Conservation (phyloP, 352 stramenopile species). For the Thalassiosira livingstoniorum region DNA sequence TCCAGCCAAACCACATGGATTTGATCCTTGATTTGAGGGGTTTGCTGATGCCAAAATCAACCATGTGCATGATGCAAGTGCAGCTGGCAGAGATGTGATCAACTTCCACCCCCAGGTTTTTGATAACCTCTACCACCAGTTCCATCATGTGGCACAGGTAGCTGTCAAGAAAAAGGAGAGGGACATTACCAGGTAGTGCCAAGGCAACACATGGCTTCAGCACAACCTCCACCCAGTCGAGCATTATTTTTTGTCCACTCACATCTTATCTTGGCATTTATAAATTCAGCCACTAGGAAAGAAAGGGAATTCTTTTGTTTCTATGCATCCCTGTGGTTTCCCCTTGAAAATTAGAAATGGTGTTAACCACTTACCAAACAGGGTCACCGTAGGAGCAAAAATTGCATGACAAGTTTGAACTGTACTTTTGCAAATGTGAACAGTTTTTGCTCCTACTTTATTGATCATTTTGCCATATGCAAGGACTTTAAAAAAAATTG, state of each 20-base stretch:
- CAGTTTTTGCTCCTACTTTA: not conserved
- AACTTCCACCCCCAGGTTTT: too few species aligned
- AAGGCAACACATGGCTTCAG: not conserved
- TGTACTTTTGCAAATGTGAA: not conserved
- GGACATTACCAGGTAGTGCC: not conserved
- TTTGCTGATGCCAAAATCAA: not conserved
- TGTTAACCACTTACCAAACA: not conserved
- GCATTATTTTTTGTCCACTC: slow-evolving; percentile 12
- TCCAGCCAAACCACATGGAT: not conserved
- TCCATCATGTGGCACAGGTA: slow-evolving; percentile 5
- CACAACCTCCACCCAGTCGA: slow-evolving; percentile 8
- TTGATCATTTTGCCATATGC: not conserved
- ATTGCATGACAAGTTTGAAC: not conserved
- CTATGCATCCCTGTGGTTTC: not conserved
- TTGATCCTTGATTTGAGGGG: not conserved
- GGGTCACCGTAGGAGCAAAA: not conserved
- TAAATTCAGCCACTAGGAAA: not conserved
- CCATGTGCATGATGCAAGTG: not conserved
- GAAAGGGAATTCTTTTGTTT: not conserved
- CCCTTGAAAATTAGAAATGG: slow-evolving; percentile 14
- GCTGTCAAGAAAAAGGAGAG: not conserved
- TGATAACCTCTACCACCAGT: too few species aligned
- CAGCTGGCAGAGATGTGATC: not conserved
- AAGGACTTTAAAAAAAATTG: not conserved
- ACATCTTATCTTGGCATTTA: slow-evolving; percentile 3